These are phyloP conservation scores for Pseudocercospora eumusae DNA, from an alignment of 2,329 filamentous ascomycete species.

Conservation along the genomic window DNA sequence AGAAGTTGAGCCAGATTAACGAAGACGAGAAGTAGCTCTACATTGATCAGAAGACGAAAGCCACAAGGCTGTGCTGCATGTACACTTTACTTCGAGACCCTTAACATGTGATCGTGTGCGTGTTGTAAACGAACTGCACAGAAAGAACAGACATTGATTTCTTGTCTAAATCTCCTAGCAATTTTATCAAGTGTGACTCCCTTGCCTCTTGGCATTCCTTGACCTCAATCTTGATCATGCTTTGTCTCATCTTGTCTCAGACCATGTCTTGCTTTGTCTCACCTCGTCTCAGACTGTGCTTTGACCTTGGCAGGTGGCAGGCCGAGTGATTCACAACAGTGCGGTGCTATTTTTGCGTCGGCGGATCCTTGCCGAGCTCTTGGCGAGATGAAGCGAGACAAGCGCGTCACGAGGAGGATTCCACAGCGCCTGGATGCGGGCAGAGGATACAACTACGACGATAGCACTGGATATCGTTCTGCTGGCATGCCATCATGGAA, in stretches of 20 bases:
- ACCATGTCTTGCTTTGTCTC: no score
- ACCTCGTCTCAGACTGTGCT: no score
- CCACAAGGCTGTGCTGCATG: constrained; percentile 4
- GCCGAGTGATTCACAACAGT: no score
- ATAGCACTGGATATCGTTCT: neutral
- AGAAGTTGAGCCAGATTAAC: neutral
- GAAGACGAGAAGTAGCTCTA: neutral
- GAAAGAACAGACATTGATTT: no score
- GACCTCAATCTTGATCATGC: no score
- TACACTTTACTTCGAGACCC: neutral
- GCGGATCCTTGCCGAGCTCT: neutral
- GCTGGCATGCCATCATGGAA: constrained; percentile 48
- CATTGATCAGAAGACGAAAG: constrained; percentile 1
- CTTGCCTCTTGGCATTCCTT: no score
- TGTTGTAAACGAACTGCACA: no score
- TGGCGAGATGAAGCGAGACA: constrained; percentile 1
- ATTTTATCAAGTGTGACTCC: no score
- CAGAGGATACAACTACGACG: neutral
- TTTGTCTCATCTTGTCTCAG: no score
- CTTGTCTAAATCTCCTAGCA: no score
- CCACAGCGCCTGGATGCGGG: neutral
- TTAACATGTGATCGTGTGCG: neutral
- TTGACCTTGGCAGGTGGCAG: no score
- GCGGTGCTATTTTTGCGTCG: neutral
- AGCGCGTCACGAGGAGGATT: constrained; percentile 1